phyloP scores from a whole-genome alignment of 768 basidiomycete genomes.

The Pleurotus tuber-regium region DNA sequence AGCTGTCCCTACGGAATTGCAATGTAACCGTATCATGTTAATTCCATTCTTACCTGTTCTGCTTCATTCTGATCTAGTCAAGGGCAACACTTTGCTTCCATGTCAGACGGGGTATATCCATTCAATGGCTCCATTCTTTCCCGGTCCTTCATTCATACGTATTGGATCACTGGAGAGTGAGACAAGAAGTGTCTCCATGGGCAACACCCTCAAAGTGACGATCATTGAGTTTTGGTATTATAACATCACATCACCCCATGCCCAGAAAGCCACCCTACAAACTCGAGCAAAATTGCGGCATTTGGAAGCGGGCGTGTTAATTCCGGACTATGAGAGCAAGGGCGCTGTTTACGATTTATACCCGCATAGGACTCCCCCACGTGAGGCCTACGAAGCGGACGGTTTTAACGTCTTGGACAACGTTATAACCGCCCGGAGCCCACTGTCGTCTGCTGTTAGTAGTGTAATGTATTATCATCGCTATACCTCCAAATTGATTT shows the following conservation, averaged over 20 bases:
- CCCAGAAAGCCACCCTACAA: slow-evolving; percentile 32
- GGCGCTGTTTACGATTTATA: too few species aligned
- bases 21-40: too few species aligned
- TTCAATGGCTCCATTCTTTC: too few species aligned
- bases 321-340: too few species aligned
- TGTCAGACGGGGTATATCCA: too few species aligned
- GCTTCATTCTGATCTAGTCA: too few species aligned
- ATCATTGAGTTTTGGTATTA: slow-evolving; percentile 30
- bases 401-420: slow-evolving; percentile 32
- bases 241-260: too few species aligned
- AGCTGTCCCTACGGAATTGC: too few species aligned
- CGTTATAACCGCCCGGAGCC: slow-evolving; percentile 28
- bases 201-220: slow-evolving; percentile 30
- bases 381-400: slow-evolving; percentile 28
- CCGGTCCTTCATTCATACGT: too few species aligned
- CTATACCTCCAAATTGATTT: neutral
- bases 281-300: slow-evolving; percentile 30
- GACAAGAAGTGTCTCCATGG: slow-evolving; percentile 23
- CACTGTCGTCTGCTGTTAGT: slow-evolving; percentile 30
- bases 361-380: slow-evolving; percentile 21
- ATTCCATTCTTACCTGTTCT: too few species aligned
- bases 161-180: slow-evolving; percentile 26
- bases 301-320: slow-evolving; percentile 18
- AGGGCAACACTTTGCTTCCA: too few species aligned
- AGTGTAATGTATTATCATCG: too few species aligned